Percentiles rank a stretch among this genome's conserved stretches.
Evolutionary conservation across 148 eudicot species (phyloP).

Genomic region (Camellia granthamiana): DNA sequence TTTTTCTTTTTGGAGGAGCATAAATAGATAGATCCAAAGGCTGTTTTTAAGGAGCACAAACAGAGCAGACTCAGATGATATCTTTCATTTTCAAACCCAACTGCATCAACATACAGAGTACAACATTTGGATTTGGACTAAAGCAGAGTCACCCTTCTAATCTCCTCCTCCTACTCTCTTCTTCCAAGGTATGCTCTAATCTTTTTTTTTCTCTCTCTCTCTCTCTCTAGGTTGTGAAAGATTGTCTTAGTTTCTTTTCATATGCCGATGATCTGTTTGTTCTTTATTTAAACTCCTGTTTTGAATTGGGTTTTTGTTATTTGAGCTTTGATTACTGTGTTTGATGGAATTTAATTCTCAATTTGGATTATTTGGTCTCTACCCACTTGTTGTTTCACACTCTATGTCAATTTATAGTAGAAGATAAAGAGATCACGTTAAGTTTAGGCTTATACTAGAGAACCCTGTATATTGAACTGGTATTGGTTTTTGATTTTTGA

Average conservation of each 20-base stretch:
- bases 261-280: neutral
- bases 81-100: neutral
- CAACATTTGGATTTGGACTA: neutral
- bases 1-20: too few species aligned
- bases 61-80: neutral
- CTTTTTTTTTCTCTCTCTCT: neutral
- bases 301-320: neutral
- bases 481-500: neutral
- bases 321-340: neutral
- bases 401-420: too few species aligned
- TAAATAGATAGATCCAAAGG: too few species aligned
- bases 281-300: neutral
- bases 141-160: neutral
- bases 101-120: neutral
- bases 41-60: neutral
- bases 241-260: neutral
- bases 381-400: neutral
- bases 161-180: neutral
- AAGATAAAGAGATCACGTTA: too few species aligned
- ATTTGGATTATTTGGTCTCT: neutral
- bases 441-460: neutral
- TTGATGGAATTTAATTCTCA: neutral
- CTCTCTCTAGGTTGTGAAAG: neutral
- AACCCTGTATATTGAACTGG: neutral
- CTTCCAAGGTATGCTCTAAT: neutral